Evolutionary conservation across 2,329 filamentous ascomycete species (phyloP).

Genomic region (Metarhizium guizhouense): DNA sequence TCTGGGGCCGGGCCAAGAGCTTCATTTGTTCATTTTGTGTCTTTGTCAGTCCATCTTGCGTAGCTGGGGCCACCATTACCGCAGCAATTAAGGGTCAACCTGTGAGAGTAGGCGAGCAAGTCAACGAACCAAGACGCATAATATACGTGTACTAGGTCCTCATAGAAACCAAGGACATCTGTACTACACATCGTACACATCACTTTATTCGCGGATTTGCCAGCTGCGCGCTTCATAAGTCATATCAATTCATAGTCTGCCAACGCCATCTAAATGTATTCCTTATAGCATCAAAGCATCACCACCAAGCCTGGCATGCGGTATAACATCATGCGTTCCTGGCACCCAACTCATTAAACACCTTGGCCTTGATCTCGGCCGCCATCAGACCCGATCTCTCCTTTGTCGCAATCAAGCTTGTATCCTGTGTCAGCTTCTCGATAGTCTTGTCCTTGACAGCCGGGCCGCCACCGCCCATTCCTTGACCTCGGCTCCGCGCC

Average conservation of each 20-base stretch:
- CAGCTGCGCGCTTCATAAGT: background rate
- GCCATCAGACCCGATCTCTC: conserved; percentile 56
- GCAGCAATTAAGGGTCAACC: too few species aligned
- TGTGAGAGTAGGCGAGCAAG: too few species aligned
- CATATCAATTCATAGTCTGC: conserved; percentile 1
- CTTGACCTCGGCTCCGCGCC: conserved; percentile 17
- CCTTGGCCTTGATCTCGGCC: conserved; percentile 51
- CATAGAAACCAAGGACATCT: too few species aligned
- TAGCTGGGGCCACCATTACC: too few species aligned
- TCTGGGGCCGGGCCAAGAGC: too few species aligned
- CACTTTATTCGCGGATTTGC: too few species aligned
- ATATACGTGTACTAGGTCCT: too few species aligned
- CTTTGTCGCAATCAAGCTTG: conserved; percentile 51
- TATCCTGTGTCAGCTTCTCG: conserved; percentile 51
- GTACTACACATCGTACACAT: too few species aligned
- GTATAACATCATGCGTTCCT: background rate
- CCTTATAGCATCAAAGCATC: background rate
- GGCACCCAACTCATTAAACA: conserved; percentile 41
- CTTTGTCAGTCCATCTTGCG: too few species aligned
- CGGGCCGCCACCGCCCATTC: conserved; percentile 9
- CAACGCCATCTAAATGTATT: conserved; percentile 2
- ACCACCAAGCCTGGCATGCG: background rate
- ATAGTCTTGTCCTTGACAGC: conserved; percentile 35
- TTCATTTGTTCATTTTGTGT: too few species aligned
- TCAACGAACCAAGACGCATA: too few species aligned